Evolutionary conservation across 495 filamentous ascomycete genomes (phyloP).

Genomic region (Talaromyces ruber): DNA sequence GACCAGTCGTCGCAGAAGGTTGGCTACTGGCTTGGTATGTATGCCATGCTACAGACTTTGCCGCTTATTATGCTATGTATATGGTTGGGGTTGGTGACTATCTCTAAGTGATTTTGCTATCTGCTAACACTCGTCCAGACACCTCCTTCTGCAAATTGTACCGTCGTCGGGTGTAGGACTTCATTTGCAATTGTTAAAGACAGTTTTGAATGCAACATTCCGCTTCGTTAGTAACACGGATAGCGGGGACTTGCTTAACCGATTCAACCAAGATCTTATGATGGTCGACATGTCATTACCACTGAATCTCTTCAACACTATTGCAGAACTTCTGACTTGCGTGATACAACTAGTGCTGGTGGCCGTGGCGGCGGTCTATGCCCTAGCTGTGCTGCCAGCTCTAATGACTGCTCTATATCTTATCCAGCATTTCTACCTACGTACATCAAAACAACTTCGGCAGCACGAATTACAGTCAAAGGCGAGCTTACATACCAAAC

Average conservation of each 20-base stretch:
- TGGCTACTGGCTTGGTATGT: too few species aligned
- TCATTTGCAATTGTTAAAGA: neutral
- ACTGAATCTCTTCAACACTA: constrained; percentile 32
- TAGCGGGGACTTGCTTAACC: too few species aligned
- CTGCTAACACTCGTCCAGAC: too few species aligned
- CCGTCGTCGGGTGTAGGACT: too few species aligned
- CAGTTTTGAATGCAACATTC: too few species aligned
- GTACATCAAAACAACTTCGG: constrained; percentile 52
- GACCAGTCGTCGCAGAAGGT: too few species aligned
- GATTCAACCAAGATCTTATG: constrained; percentile 42
- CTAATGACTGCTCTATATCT: constrained; percentile 37
- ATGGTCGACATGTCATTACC: constrained; percentile 50
- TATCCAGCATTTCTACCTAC: constrained; percentile 52
- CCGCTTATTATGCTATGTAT: too few species aligned
- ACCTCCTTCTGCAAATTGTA: too few species aligned
- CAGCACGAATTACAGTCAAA: constrained; percentile 47
- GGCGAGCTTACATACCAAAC: constrained; percentile 61
- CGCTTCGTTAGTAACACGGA: too few species aligned
- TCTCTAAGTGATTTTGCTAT: too few species aligned
- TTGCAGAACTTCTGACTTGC: constrained; percentile 28
- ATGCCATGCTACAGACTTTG: too few species aligned
- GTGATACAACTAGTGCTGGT: constrained; percentile 43
- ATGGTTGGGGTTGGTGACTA: too few species aligned
- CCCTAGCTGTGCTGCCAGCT: constrained; percentile 39
- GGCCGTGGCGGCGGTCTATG: constrained; percentile 34